Percentiles rank a stretch among this genome's conserved stretches.
Evolutionary conservation across 768 basidiomycete species (phyloP).

Genomic region (Mycena kentingensis): DNA sequence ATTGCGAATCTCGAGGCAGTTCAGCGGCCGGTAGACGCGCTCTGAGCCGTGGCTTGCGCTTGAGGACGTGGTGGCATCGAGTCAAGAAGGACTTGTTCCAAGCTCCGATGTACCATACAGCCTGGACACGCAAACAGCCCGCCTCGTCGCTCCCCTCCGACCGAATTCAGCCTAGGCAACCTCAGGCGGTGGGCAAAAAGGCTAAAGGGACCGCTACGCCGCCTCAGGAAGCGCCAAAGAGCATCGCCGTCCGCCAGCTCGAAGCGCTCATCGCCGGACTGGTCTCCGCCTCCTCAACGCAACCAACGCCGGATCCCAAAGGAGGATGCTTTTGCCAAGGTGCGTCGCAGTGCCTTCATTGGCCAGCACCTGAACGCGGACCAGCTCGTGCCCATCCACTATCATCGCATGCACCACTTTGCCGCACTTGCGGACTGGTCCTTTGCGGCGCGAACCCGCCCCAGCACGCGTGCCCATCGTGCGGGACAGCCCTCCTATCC

Average conservation of each 20-base stretch:
- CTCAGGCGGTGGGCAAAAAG: conserved; percentile 38
- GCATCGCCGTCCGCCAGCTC: conserved; percentile 48
- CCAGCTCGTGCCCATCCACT: conserved; percentile 59
- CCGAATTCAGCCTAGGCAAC: conserved; percentile 42
- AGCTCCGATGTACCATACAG: conserved; percentile 41
- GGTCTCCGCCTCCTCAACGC: conserved; percentile 29
- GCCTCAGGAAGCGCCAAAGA: conserved; percentile 42
- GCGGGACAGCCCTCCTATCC: conserved; percentile 42
- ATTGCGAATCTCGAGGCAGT: too few relatives aligned
- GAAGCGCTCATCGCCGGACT: conserved; percentile 50
- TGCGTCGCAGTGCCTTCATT: conserved; percentile 25
- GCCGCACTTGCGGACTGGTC: conserved; percentile 61
- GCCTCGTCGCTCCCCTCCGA: conserved; percentile 58
- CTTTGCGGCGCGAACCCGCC: conserved; percentile 61
- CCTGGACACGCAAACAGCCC: conserved; percentile 41
- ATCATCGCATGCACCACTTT: conserved; percentile 59
- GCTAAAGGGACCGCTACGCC: conserved; percentile 33
- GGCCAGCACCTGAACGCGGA: background rate
- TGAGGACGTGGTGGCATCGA: too few relatives aligned
- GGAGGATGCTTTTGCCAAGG: conserved; percentile 76
- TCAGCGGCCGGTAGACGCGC: too few relatives aligned
- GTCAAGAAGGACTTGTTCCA: too few relatives aligned
- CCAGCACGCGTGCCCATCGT: conserved; percentile 56
- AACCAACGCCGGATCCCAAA: conserved; percentile 50
- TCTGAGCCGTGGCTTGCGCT: too few relatives aligned